Conservation (phyloP, 2,329 filamentous ascomycete species). For the Sclerotiophoma versabilis region DNA sequence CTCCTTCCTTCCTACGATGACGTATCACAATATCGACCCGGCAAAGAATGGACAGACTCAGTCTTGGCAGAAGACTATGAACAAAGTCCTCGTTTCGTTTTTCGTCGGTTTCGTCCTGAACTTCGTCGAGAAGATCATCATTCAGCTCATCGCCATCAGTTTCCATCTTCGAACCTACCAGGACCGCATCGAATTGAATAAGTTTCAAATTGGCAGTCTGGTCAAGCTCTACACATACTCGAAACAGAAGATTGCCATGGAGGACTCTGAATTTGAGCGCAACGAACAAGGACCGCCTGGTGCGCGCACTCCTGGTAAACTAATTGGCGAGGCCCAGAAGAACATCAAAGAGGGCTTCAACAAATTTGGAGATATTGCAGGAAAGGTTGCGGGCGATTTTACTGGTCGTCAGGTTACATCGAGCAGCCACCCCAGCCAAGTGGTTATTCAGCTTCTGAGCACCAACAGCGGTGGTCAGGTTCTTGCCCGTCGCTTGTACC, state of each 20-base stretch:
- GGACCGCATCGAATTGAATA: conserved; percentile 89
- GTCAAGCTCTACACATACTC: conserved; percentile 71
- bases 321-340: conserved; percentile 72
- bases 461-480: conserved; percentile 79
- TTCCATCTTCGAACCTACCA: conserved; percentile 93
- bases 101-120: conserved; percentile 83
- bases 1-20: conserved; percentile 85
- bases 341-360: conserved; percentile 77
- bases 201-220: conserved; percentile 79
- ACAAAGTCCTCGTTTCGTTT: conserved; percentile 86
- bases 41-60: conserved; percentile 49
- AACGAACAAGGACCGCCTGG: conserved; percentile 61
- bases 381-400: conserved; percentile 87
- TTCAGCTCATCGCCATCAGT: conserved; percentile 91
- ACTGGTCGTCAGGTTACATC: conserved; percentile 74
- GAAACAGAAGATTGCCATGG: conserved; percentile 69
- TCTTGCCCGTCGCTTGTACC: conserved; percentile 84
- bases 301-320: conserved; percentile 74
- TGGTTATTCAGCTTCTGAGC: conserved; percentile 78
- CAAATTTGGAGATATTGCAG: conserved; percentile 85
- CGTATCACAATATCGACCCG: conserved; percentile 64
- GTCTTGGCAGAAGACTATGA: conserved; percentile 77
- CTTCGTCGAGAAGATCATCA: conserved; percentile 88
- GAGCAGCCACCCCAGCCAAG: conserved; percentile 81
- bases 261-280: conserved; percentile 79